These are phyloP conservation scores for Nemania sp. DNA, from an alignment of 2,329 filamentous ascomycete species.

Conservation along the genomic window DNA sequence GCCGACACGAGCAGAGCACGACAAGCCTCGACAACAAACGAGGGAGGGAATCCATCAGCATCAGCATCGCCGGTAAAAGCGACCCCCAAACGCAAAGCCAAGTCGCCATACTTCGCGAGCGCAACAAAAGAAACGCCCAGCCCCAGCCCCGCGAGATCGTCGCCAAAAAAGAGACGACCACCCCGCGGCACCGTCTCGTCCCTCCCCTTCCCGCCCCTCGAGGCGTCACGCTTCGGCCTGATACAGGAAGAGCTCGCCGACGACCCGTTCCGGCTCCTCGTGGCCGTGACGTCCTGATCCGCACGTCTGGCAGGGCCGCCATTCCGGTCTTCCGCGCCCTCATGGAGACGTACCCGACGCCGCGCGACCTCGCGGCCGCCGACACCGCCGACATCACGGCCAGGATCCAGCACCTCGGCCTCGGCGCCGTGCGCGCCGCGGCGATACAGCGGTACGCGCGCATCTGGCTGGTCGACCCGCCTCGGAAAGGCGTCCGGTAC, in stretches of 20 bases:
- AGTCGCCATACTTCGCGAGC: constrained; percentile 44
- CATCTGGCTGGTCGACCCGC: constrained; percentile 68
- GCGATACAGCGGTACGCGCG: constrained; percentile 73
- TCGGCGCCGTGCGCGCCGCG: constrained; percentile 68
- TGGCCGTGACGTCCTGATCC: constrained; percentile 83
- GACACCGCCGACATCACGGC: constrained; percentile 58
- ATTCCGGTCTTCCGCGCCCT: constrained; percentile 76
- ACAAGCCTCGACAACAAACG: background rate
- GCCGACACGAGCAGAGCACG: background rate
- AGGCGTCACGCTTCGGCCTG: constrained; percentile 69
- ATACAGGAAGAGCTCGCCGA: constrained; percentile 79
- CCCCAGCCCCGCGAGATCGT: constrained; percentile 15
- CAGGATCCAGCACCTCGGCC: constrained; percentile 72
- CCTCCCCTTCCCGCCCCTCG: constrained; percentile 70
- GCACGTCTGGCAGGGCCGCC: constrained; percentile 73
- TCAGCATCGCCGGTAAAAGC: constrained; percentile 8
- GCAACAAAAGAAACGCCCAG: background rate
- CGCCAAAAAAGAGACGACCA: constrained; percentile 36
- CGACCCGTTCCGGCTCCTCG: constrained; percentile 78
- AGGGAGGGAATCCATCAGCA: background rate
- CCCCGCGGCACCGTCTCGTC: constrained; percentile 54
- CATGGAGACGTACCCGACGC: constrained; percentile 69
- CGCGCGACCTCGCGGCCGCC: constrained; percentile 63
- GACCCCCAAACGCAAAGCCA: constrained; percentile 36
- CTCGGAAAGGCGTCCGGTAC: constrained; percentile 60